A percentile compares a stretch with the other conserved stretches of the same genome.
These are phyloP conservation scores for Paspalum notatum DNA, from an alignment of 176 grass and related monocot genomes.

Conservation along the genomic window DNA sequence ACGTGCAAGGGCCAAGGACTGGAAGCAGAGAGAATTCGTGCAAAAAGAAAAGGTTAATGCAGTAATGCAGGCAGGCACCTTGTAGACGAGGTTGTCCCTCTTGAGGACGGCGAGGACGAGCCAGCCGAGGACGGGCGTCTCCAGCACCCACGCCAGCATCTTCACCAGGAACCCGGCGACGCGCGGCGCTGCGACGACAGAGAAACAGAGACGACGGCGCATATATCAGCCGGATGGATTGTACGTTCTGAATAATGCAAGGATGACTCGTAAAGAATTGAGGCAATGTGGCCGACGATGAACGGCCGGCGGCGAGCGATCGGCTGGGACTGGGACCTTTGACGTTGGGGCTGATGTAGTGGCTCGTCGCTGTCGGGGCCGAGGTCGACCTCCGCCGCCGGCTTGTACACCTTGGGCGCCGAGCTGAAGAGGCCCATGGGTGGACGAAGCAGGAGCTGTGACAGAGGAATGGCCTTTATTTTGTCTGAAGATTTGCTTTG, in stretches of 20 bases:
- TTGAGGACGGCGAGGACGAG: conserved; percentile 62
- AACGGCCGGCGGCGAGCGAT: no score
- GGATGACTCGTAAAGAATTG: no score
- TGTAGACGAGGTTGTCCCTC: conserved; percentile 79
- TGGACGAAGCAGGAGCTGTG: background rate
- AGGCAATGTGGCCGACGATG: no score
- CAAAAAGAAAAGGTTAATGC: background rate
- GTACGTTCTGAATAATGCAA: no score
- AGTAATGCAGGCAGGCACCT: conserved; percentile 44
- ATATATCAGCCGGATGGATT: background rate
- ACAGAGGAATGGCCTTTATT: background rate
- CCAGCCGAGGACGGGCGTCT: conserved; percentile 61
- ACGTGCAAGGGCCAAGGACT: background rate
- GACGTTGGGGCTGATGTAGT: conserved; percentile 75
- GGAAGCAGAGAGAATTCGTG: background rate
- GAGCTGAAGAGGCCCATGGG: conserved; percentile 70
- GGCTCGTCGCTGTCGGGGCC: conserved; percentile 65
- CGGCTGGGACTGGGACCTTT: no score
- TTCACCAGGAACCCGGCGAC: conserved; percentile 79
- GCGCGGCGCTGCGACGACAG: conserved; percentile 67
- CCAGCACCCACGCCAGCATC: conserved; percentile 82
- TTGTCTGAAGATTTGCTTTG: no score
- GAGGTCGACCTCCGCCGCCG: conserved; percentile 64
- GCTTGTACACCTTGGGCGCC: conserved; percentile 71
- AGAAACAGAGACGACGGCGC: background rate